Evolutionary conservation across 1,139 yeast species (phyloP).

Genomic region (Sugiyamaella paludigena): DNA sequence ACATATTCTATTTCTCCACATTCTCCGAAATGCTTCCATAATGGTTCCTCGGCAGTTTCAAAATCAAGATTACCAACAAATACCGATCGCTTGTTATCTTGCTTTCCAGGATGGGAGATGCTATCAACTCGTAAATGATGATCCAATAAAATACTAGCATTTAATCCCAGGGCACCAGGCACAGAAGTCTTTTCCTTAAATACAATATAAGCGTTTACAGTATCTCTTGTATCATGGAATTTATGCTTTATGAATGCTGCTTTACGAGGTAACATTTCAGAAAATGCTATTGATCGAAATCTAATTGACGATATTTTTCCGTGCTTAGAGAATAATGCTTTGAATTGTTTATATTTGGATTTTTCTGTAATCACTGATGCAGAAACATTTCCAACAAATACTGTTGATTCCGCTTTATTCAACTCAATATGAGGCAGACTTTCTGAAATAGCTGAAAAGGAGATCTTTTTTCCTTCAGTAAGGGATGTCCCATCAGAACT

Average conservation of each 20-base stretch:
- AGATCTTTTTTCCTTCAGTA: neutral
- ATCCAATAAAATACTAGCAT: slow-evolving; percentile 65
- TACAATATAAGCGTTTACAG: slow-evolving; percentile 86
- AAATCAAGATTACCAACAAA: slow-evolving; percentile 95
- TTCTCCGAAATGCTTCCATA: slow-evolving; percentile 76
- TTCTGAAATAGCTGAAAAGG: slow-evolving; percentile 4
- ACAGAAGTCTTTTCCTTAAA: slow-evolving; percentile 55
- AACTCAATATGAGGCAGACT: slow-evolving; percentile 45
- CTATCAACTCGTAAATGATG: slow-evolving; percentile 89
- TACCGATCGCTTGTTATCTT: slow-evolving; percentile 77
- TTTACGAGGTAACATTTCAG: slow-evolving; percentile 85
- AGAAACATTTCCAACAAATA: slow-evolving; percentile 86
- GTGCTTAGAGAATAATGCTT: slow-evolving; percentile 52
- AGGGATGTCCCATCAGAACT: neutral
- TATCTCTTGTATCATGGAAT: slow-evolving; percentile 72
- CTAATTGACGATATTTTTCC: slow-evolving; percentile 74
- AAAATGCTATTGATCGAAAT: slow-evolving; percentile 89
- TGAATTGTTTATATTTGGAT: slow-evolving; percentile 58
- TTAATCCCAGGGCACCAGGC: slow-evolving; percentile 53
- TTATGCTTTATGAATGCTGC: slow-evolving; percentile 84
- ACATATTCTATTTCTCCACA: slow-evolving; percentile 82
- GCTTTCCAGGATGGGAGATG: slow-evolving; percentile 83
- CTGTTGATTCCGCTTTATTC: slow-evolving; percentile 81
- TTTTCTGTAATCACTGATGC: slow-evolving; percentile 64
- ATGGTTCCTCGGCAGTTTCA: slow-evolving; percentile 83